Evolutionary conservation across 805 yeast species (phyloP).

Genomic region (Suhomyces kilbournensis): DNA sequence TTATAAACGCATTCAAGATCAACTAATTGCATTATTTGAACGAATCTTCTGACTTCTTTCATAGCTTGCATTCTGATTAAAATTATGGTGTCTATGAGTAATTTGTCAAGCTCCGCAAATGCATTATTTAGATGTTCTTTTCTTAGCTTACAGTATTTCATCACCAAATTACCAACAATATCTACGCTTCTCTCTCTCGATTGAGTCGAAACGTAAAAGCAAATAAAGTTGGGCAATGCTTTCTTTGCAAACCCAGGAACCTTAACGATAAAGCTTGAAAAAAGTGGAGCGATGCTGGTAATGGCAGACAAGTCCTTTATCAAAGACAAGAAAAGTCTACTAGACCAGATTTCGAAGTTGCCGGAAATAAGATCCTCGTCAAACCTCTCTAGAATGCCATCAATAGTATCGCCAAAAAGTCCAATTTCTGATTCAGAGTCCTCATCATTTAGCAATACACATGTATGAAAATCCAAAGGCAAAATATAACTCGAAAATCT

Average conservation of each 20-base stretch:
- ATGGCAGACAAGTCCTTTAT: slow-evolving; percentile 27
- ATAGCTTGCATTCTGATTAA: slow-evolving; percentile 42
- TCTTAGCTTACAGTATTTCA: slow-evolving; percentile 8
- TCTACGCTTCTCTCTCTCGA: slow-evolving; percentile 4
- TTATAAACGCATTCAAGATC: slow-evolving; percentile 24
- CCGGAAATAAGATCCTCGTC: slow-evolving; percentile 6
- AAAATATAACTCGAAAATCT: slow-evolving; percentile 17
- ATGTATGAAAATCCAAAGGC: slow-evolving; percentile 34
- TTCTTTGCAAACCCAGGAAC: slow-evolving; percentile 21
- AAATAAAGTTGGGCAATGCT: slow-evolving; percentile 26
- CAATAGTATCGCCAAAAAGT: slow-evolving; percentile 12
- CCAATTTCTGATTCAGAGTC: slow-evolving; percentile 11
- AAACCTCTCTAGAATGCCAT: slow-evolving; percentile 11
- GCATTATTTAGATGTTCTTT: not conserved
- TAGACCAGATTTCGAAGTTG: slow-evolving; percentile 26
- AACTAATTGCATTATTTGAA: slow-evolving; percentile 25
- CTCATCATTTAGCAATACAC: slow-evolving; percentile 27
- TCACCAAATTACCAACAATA: slow-evolving; percentile 9
- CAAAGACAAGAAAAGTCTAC: slow-evolving; percentile 28
- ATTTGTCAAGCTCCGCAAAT: slow-evolving; percentile 8
- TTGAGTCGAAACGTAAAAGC: slow-evolving; percentile 20
- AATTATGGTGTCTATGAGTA: slow-evolving; percentile 23
- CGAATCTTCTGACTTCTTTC: slow-evolving; percentile 22
- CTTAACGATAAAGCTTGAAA: slow-evolving; percentile 28
- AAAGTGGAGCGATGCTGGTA: slow-evolving; percentile 29